Evolutionary conservation across 352 stramenopile species (phyloP), one percentile per base, ranked within the genome.

Genomic region (Globisporangium ultimum): DNA sequence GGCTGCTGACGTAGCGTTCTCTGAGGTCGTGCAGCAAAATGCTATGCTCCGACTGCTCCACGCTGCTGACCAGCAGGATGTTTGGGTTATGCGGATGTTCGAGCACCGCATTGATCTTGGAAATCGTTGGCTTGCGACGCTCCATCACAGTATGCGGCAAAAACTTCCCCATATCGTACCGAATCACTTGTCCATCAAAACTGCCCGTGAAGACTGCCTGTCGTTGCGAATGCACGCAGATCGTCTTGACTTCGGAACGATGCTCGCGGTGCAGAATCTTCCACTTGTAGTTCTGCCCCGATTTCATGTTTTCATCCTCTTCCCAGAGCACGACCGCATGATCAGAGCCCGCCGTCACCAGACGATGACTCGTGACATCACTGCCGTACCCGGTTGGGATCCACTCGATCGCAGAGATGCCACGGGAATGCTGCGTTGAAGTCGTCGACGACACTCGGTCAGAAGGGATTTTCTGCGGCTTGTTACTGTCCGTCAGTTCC

Each of bases 1-100:
- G 70, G 24, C 55, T 48, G 13, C 62, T 60, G 32, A 55, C 57
- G 45, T 86, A 77, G 14, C 68, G 74, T 58, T 88, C 65, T 40
- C 86, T 78, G 28, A 93, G 61, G 52, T 95, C 86, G 61, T 91
- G 75, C 43, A 95, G 61, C 53, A 93, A 34, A 42, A 95, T 52
- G 36, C 76, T 90, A 53, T 95, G 82, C 43, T 78, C 72, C 32
- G 32, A 70, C 54, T 76, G 68, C 58, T 92, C 78, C 10, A 95
- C 67, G 40, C 74, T 81, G 64, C 84, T 93, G 13, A 92, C 70
- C 45, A 95, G 54, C 20, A 95, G 66, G 53, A 95, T 42, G 56
- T 92, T 77, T 28, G 82, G 86, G 63, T 95, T 92, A 63, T 91
- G 78, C 38, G 86, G 86, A 57, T 95, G 82, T 63, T 93, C 84